A percentile compares a stretch with the other conserved stretches of the same genome.
phyloP scores from a whole-genome alignment of 352 stramenopile species.

The Pythium oligandrum region DNA sequence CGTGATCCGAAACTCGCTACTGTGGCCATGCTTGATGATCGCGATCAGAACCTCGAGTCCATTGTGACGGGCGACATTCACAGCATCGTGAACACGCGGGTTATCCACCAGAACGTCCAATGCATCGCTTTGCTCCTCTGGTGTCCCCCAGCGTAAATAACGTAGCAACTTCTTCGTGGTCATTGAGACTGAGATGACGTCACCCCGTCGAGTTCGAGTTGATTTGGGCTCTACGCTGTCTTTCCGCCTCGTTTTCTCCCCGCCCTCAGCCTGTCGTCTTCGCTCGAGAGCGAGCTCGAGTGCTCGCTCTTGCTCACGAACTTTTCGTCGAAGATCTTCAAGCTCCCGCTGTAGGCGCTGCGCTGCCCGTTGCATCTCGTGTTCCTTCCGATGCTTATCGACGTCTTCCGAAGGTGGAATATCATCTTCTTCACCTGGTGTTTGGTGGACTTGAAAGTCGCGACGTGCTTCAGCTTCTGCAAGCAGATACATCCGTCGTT shows the following conservation, averaged over 20 bases:
- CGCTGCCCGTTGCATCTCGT: constrained; percentile 5
- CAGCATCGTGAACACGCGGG: constrained; percentile 5
- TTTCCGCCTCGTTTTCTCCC: not conserved
- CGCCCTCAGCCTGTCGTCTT: constrained; percentile 1
- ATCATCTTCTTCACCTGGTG: not conserved
- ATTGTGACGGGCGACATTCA: constrained; percentile 14
- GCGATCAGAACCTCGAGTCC: constrained; percentile 19
- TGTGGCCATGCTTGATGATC: constrained; percentile 20
- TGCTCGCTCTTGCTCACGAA: constrained; percentile 14
- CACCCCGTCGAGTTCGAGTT: too few species aligned
- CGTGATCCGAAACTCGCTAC: constrained; percentile 12
- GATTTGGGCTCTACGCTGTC: too few species aligned
- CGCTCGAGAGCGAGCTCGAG: constrained; percentile 11
- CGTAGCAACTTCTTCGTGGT: constrained; percentile 16
- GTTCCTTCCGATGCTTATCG: constrained; percentile 4
- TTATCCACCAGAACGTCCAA: constrained; percentile 6
- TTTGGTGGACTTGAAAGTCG: constrained; percentile 4
- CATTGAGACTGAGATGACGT: not conserved
- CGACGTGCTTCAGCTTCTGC: constrained; percentile 6
- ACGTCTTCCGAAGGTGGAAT: constrained; percentile 5
- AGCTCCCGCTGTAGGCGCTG: constrained; percentile 12
- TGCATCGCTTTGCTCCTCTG: constrained; percentile 13
- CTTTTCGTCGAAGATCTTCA: constrained; percentile 16
- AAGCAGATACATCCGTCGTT: constrained; percentile 10
- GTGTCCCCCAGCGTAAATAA: constrained; percentile 13